A percentile compares a stretch with the other conserved stretches of the same genome.
These are phyloP conservation scores for Aristolochia contorta DNA, from an alignment of 164 flowering plant genomes.

Conservation along the genomic window DNA sequence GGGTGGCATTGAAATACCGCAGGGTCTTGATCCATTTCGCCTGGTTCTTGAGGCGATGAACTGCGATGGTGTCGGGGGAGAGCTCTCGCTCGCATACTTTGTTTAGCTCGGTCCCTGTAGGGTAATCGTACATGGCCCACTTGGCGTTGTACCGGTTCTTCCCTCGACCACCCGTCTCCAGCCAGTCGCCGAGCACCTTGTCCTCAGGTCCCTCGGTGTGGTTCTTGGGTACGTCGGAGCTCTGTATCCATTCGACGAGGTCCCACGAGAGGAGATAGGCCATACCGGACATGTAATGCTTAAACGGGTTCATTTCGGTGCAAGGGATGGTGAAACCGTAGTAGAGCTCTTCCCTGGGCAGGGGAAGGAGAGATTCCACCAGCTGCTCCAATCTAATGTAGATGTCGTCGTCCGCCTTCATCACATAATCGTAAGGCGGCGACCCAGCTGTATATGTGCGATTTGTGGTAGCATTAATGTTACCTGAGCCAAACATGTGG, in stretches of 20 bases:
- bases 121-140: constrained; percentile 20
- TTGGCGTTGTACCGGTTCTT: constrained; percentile 11
- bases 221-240: constrained; percentile 5
- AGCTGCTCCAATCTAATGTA: constrained; percentile 4
- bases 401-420: constrained; percentile 15
- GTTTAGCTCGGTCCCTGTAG: background rate
- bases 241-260: constrained; percentile 6
- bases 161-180: constrained; percentile 2
- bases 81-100: constrained; percentile 15
- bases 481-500: constrained; percentile 5
- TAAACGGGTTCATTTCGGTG: background rate
- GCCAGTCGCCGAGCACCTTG: constrained; percentile 6
- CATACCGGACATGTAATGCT: constrained; percentile 13
- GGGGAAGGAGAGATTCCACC: constrained; percentile 6
- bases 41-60: constrained; percentile 16
- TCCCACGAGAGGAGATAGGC: constrained; percentile 15
- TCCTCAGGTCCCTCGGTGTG: constrained; percentile 8
- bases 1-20: constrained; percentile 19
- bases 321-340: constrained; percentile 13
- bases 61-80: constrained; percentile 14
- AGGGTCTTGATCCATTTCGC: constrained; percentile 15
- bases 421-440: constrained; percentile 15
- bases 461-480: too few species aligned
- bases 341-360: constrained; percentile 12
- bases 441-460: too few species aligned